phyloP scores from a whole-genome alignment of 148 eudicot species.

The Arbutus unedo region DNA sequence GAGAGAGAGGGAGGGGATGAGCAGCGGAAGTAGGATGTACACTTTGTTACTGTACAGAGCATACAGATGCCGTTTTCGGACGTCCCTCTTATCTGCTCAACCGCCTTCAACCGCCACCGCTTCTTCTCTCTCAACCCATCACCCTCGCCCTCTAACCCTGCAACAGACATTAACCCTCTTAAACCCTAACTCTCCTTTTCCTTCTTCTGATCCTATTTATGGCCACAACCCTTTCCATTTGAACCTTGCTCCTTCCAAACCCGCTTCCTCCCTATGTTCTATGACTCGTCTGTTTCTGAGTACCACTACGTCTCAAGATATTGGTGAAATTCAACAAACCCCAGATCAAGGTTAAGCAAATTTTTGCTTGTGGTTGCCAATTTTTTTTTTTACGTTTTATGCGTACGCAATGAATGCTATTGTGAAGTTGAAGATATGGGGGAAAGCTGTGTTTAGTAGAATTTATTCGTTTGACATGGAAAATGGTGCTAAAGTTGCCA shows the following conservation, averaged over 20 bases:
- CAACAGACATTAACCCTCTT: background rate
- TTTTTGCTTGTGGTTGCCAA: background rate
- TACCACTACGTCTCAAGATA: background rate
- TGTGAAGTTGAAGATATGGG: background rate
- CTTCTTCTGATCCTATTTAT: background rate
- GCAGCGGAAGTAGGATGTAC: background rate
- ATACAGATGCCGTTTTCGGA: background rate
- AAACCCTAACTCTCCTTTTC: background rate
- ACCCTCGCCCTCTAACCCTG: background rate
- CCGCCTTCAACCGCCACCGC: background rate
- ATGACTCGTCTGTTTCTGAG: background rate
- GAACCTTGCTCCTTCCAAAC: background rate
- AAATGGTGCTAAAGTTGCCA: conserved; percentile 5
- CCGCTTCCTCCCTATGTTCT: background rate
- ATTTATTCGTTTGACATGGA: background rate
- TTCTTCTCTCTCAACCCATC: background rate
- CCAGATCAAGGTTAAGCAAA: background rate
- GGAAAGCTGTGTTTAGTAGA: background rate
- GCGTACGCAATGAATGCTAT: background rate
- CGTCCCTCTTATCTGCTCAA: background rate
- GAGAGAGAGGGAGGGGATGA: background rate
- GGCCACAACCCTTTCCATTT: background rate
- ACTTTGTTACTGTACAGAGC: background rate
- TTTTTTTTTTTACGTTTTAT: too few species aligned
- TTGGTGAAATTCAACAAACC: background rate